A percentile compares a stretch with the other conserved stretches of the same genome.
Evolutionary conservation across 768 basidiomycete genomes (phyloP).

Genomic region (Amylocystis lapponica): DNA sequence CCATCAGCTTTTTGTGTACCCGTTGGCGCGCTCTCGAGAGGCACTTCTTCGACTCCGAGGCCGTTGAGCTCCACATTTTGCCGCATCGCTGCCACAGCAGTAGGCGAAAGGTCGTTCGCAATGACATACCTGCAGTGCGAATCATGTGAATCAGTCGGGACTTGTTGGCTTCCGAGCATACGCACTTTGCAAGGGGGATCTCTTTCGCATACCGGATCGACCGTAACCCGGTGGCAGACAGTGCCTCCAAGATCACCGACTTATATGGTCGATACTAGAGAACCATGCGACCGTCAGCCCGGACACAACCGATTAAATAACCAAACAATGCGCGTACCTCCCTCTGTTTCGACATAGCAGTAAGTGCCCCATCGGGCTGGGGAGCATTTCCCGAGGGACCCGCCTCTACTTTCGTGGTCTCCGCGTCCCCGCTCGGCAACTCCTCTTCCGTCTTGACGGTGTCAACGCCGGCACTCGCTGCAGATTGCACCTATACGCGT

Average conservation of each 20-base stretch:
- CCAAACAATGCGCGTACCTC: conserved; percentile 10
- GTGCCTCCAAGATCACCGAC: conserved; percentile 82
- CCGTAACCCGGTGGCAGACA: conserved; percentile 93
- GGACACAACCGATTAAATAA: conserved; percentile 6
- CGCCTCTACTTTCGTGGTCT: too few species aligned
- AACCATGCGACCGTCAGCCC: too few species aligned
- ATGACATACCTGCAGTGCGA: conserved; percentile 75
- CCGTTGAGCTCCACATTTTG: conserved; percentile 82
- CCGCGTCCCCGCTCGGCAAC: too few species aligned
- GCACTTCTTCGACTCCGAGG: conserved; percentile 36
- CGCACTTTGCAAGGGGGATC: conserved; percentile 84
- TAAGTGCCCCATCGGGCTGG: background rate
- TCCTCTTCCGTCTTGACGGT: too few species aligned
- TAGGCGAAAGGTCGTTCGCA: conserved; percentile 87
- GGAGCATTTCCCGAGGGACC: background rate
- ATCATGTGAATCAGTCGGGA: too few species aligned
- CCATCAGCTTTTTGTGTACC: conserved; percentile 3
- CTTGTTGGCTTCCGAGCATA: background rate
- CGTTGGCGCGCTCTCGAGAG: conserved; percentile 2
- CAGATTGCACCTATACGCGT: conserved; percentile 2
- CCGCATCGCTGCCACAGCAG: conserved; percentile 80
- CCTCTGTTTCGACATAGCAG: conserved; percentile 3
- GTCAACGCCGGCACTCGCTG: conserved; percentile 6
- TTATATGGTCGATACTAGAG: conserved; percentile 52
- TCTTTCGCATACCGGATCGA: conserved; percentile 98